Conservation (phyloP, 768 basidiomycete genomes). For the Dacryopinax spathularia region DNA sequence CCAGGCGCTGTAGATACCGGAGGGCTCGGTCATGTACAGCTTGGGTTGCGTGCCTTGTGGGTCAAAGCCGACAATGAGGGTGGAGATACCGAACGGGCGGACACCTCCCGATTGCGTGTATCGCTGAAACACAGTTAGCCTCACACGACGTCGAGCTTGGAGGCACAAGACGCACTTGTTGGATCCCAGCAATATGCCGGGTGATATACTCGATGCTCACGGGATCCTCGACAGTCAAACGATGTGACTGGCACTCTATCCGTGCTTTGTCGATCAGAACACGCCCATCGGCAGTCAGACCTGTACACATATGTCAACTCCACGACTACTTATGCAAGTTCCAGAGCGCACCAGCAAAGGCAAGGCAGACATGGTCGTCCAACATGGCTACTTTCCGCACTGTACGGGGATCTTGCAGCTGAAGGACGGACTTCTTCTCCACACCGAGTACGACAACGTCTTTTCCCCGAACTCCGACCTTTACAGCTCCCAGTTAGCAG, state of each 20-base stretch:
- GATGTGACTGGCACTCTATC: constrained; percentile 93
- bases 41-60: constrained; percentile 77
- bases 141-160: background rate
- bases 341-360: constrained; percentile 73
- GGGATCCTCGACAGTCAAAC: constrained; percentile 93
- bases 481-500: constrained; percentile 10
- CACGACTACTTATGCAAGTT: background rate
- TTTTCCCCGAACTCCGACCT: constrained; percentile 93
- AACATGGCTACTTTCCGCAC: constrained; percentile 97
- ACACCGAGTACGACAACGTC: constrained; percentile 93
- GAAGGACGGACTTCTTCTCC: constrained; percentile 95
- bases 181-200: constrained; percentile 93
- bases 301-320: constrained; percentile 28
- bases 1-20: constrained; percentile 97
- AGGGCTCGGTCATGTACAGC: constrained; percentile 93
- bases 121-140: constrained; percentile 34
- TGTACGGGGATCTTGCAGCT: constrained; percentile 94
- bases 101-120: constrained; percentile 99
- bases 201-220: constrained; percentile 98
- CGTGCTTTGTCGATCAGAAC: constrained; percentile 96
- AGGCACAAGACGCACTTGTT: constrained; percentile 55
- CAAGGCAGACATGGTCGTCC: constrained; percentile 93
- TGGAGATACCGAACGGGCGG: constrained; percentile 94
- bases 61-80: constrained; percentile 92
- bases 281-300: constrained; percentile 92